A percentile compares a stretch with the other conserved stretches of the same genome.
Conservation (phyloP, 2,329 filamentous ascomycete species). For the Pezicula carpinea region DNA sequence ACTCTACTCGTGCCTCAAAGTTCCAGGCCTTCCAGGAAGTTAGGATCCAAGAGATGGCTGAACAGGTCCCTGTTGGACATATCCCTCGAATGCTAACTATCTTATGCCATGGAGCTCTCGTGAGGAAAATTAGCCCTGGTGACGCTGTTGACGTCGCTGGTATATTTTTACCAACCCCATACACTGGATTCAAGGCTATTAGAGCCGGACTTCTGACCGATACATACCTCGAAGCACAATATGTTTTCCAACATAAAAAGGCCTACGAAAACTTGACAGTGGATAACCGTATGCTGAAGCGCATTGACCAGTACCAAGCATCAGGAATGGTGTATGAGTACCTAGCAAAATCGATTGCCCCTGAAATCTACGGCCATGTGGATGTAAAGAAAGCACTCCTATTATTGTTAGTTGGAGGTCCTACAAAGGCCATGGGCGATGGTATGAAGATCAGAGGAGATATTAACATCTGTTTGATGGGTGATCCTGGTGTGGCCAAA, state of each 20-base stretch:
- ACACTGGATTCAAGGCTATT: constrained; percentile 98
- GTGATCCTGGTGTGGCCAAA: constrained; percentile 98
- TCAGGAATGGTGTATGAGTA: constrained; percentile 94
- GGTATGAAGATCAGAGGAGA: constrained; percentile 99
- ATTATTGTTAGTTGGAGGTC: constrained; percentile 91
- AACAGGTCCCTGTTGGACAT: constrained; percentile 96
- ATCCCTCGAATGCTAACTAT: constrained; percentile 90
- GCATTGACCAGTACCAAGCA: constrained; percentile 80
- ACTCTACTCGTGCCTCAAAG: constrained; percentile 93
- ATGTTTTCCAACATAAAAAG: constrained; percentile 95
- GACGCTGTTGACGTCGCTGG: constrained; percentile 92
- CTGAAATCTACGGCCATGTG: constrained; percentile 92
- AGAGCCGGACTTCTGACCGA: constrained; percentile 93
- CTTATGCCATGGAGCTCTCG: constrained; percentile 81
- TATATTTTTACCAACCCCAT: constrained; percentile 94
- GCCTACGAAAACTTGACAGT: constrained; percentile 90
- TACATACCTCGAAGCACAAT: constrained; percentile 92
- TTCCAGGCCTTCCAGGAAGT: constrained; percentile 97
- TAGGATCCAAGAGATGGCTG: constrained; percentile 98
- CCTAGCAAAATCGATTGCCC: constrained; percentile 90
- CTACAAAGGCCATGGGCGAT: constrained; percentile 93
- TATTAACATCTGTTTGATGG: constrained; percentile 98
- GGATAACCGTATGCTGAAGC: constrained; percentile 71
- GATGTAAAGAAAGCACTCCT: constrained; percentile 98
- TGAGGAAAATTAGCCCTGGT: constrained; percentile 84